Evolutionary conservation across 805 yeast species (phyloP).

Genomic region (Lipomyces starkeyi): DNA sequence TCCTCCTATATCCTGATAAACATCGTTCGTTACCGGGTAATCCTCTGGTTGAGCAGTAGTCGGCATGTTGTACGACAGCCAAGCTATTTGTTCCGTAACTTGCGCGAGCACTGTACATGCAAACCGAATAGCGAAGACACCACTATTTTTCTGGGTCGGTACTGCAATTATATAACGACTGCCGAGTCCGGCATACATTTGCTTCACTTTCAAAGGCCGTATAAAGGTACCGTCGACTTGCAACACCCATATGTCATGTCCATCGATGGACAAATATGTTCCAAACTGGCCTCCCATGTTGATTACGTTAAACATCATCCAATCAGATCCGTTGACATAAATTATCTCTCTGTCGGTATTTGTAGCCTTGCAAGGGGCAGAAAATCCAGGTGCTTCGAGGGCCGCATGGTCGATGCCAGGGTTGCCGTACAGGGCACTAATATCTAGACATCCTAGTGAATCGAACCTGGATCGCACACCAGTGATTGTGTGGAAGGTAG

Average conservation of each 20-base stretch:
- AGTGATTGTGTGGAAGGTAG: not conserved
- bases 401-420: slow-evolving; percentile 14
- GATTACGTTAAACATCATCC: slow-evolving; percentile 12
- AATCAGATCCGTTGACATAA: slow-evolving; percentile 8
- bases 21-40: not conserved
- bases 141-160: slow-evolving; percentile 70
- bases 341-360: slow-evolving; percentile 13
- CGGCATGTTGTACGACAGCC: slow-evolving; percentile 12
- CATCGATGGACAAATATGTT: slow-evolving; percentile 14
- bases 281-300: slow-evolving; percentile 16
- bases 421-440: not conserved
- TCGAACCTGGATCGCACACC: not conserved
- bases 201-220: slow-evolving; percentile 16
- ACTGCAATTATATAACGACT: slow-evolving; percentile 19
- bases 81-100: slow-evolving; percentile 12
- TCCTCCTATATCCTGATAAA: slow-evolving; percentile 15
- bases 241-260: slow-evolving; percentile 18
- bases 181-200: slow-evolving; percentile 12
- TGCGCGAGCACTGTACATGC: slow-evolving; percentile 10
- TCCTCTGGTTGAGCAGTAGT: not conserved
- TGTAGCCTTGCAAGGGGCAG: slow-evolving; percentile 15
- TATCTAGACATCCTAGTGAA: slow-evolving; percentile 11
- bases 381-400: slow-evolving; percentile 17
- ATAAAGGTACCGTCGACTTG: slow-evolving; percentile 14
- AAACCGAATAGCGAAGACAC: slow-evolving; percentile 29